These are phyloP conservation scores for Ogataea neopini DNA, from an alignment of 805 yeast genomes.

Conservation along the genomic window DNA sequence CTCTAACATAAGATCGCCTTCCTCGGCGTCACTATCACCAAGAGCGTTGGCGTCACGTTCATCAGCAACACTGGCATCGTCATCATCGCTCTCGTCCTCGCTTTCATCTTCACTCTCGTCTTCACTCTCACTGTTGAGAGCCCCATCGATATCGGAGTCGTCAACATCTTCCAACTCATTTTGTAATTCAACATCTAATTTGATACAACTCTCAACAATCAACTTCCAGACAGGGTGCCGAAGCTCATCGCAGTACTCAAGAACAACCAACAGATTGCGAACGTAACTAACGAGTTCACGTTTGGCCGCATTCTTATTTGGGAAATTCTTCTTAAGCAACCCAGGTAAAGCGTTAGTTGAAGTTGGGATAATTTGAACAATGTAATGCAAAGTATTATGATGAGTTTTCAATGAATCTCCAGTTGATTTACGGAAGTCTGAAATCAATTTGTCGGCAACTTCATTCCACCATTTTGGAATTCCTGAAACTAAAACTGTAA, in stretches of 20 bases:
- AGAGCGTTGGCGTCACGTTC: slow-evolving; percentile 40
- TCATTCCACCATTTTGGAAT: slow-evolving; percentile 89
- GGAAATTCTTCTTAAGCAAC: slow-evolving; percentile 62
- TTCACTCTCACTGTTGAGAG: slow-evolving; percentile 34
- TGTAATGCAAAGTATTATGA: slow-evolving; percentile 65
- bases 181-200: slow-evolving; percentile 89
- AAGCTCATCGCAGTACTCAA: slow-evolving; percentile 74
- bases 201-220: slow-evolving; percentile 75
- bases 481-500: slow-evolving; percentile 77
- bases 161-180: slow-evolving; percentile 84
- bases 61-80: slow-evolving; percentile 31
- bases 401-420: slow-evolving; percentile 38
- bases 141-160: slow-evolving; percentile 64
- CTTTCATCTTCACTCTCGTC: slow-evolving; percentile 37
- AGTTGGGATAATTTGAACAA: slow-evolving; percentile 79
- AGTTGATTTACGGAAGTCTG: slow-evolving; percentile 48
- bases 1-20: slow-evolving; percentile 39
- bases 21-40: slow-evolving; percentile 32
- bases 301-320: slow-evolving; percentile 71
- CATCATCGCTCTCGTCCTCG: slow-evolving; percentile 28
- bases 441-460: slow-evolving; percentile 67
- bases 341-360: slow-evolving; percentile 64
- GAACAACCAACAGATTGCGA: slow-evolving; percentile 57
- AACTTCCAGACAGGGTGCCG: slow-evolving; percentile 77
- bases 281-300: slow-evolving; percentile 61